Percentiles rank a stretch among this genome's conserved stretches.
phyloP scores from a whole-genome alignment of 768 basidiomycete species.

The Clavaria fumosa region DNA sequence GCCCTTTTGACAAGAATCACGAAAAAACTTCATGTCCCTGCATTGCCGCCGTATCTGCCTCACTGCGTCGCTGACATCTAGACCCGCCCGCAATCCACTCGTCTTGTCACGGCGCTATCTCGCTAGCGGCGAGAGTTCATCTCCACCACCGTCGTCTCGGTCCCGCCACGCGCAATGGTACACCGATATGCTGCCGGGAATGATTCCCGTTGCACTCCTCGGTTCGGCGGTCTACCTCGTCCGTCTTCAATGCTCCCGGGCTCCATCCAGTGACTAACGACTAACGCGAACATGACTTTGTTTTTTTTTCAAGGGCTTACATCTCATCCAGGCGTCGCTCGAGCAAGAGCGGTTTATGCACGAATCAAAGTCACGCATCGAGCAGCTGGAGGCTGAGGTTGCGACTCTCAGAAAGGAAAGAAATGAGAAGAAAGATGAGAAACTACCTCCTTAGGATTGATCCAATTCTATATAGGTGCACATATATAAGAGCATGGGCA shows the following conservation, averaged over 20 bases:
- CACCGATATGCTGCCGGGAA: constrained; percentile 50
- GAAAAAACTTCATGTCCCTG: too few relatives aligned
- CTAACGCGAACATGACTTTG: constrained; percentile 1
- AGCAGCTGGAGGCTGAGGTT: constrained; percentile 45
- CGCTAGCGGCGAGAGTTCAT: too few relatives aligned
- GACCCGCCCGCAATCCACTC: too few relatives aligned
- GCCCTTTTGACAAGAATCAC: too few relatives aligned
- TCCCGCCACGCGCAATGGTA: constrained; percentile 56
- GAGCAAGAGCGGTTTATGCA: constrained; percentile 60
- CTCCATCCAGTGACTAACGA: constrained; percentile 2
- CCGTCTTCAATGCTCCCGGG: constrained; percentile 10
- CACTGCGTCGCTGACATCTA: too few relatives aligned
- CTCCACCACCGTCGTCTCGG: constrained; percentile 9
- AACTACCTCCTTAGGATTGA: too few relatives aligned
- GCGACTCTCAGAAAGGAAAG: constrained; percentile 21
- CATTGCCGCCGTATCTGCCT: too few relatives aligned
- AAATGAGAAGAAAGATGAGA: not conserved
- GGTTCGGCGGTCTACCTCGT: constrained; percentile 73
- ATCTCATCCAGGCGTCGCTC: constrained; percentile 44
- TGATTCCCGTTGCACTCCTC: constrained; percentile 64
- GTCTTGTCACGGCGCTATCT: too few relatives aligned
- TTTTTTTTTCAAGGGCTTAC: constrained; percentile 35
- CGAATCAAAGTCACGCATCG: constrained; percentile 38
- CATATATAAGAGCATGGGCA: not conserved
- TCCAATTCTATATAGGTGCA: too few relatives aligned